Conservation (phyloP, 208 protist species). For the Leishmania tarentolae region DNA sequence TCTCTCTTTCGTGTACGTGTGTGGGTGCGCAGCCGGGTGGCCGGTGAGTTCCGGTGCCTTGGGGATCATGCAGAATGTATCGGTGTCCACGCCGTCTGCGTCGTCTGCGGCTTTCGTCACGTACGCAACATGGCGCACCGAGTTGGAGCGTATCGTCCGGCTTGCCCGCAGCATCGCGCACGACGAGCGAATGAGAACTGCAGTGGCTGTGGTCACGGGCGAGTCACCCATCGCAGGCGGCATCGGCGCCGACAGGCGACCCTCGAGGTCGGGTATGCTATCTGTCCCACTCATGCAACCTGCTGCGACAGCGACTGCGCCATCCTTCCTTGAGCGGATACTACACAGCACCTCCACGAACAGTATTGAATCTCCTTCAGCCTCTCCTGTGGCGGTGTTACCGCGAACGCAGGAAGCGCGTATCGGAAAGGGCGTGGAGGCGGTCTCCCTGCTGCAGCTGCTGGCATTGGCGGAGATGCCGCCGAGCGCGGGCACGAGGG, state of each 20-base stretch:
- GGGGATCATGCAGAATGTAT: slow-evolving; percentile 8
- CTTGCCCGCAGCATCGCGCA: slow-evolving; percentile 5
- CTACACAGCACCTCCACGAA: background rate
- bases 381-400: background rate
- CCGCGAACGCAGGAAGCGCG: background rate
- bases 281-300: background rate
- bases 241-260: background rate
- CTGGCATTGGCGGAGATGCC: slow-evolving; percentile 25
- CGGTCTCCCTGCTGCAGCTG: slow-evolving; percentile 13
- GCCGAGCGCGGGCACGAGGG: background rate
- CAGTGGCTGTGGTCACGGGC: slow-evolving; percentile 8
- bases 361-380: background rate
- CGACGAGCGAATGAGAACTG: slow-evolving; percentile 2
- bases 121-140: slow-evolving; percentile 23
- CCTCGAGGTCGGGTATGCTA: background rate
- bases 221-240: background rate
- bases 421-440: background rate
- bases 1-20: background rate
- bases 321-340: slow-evolving; percentile 8
- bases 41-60: background rate
- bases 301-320: background rate
- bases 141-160: slow-evolving; percentile 9
- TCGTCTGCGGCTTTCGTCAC: slow-evolving; percentile 1
- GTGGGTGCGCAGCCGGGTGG: background rate
- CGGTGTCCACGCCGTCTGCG: background rate